Percentiles rank a stretch among this genome's conserved stretches.
Conservation (phyloP, 2,329 filamentous ascomycete species). For the Apiospora malaysiana region DNA sequence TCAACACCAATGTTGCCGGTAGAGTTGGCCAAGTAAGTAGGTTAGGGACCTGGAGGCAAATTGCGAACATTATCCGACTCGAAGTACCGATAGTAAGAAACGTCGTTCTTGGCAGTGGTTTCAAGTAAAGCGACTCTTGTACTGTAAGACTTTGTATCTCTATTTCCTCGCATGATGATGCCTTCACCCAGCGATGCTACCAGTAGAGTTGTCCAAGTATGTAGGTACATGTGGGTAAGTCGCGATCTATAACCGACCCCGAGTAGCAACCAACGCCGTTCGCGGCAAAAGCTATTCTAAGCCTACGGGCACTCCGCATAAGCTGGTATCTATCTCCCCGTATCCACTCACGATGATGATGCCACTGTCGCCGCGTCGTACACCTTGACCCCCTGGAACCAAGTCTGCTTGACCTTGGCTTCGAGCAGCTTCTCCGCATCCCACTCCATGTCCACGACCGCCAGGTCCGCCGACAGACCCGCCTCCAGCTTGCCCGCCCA, state of each 20-base stretch:
- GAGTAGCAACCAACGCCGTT: background rate
- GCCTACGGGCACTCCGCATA: background rate
- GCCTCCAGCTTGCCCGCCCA: conserved; percentile 49
- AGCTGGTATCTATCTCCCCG: background rate
- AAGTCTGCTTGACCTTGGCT: conserved; percentile 47
- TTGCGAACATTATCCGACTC: no score
- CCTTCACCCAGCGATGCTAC: no score
- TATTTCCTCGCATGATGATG: no score
- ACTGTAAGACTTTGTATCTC: no score
- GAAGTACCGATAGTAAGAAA: no score
- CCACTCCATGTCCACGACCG: conserved; percentile 51
- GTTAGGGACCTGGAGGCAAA: background rate
- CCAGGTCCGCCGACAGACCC: conserved; percentile 54
- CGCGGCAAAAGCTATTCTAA: background rate
- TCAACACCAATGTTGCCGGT: background rate
- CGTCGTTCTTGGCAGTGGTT: no score
- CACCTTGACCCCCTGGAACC: conserved; percentile 47
- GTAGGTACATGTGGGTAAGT: no score
- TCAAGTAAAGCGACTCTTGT: no score
- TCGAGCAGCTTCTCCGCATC: conserved; percentile 45
- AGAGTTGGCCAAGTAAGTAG: background rate
- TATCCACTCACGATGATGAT: background rate
- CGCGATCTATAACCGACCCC: background rate
- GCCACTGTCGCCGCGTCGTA: conserved; percentile 33
- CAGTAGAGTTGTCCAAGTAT: no score